Base-by-base conservation (phyloP, 2,329 filamentous ascomycete species). In the Penicillium sp. region DNA sequence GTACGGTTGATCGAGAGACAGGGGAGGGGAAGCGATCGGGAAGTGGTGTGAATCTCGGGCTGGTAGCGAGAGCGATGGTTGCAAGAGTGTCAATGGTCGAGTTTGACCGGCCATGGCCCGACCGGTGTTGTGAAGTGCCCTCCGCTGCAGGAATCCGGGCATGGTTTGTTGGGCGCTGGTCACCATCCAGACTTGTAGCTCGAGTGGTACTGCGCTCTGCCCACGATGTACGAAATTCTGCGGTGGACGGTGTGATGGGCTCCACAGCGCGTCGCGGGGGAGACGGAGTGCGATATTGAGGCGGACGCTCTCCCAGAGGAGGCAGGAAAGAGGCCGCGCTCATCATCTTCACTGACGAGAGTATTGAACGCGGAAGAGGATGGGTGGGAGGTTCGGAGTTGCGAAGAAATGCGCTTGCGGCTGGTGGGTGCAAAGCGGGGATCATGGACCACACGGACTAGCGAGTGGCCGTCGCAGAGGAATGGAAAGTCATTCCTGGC, bases 51-150 rank as follows among this genome's bases (percentile, higher is more conserved):
- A 78, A 76, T 28, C 74, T 75, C 51, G 77, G 75, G 58, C 76
- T 79, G 21, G 77, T 80, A 43, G 78, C 77, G 59, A 81, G 72
- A 40, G 78, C 79, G 64, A 80, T 79, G 47, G 76, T 80, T 55
- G 79, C 78, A 60, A 81, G 74, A 34, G 78, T 75, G 64, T 81
- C 75, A 55, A 79, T 79, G 45, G 74, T 79, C 14, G 77, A 79
- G 54, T 72, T 73, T 39, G 76, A 75, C 48, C 77, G 71, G 52
- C 75, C 72, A 66, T 79, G 77, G 49, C 74, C 65, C 48, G 71
- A 65, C 52, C 70, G 64, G 43, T 68, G 67, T 53, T 66, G 60
- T 48, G 63, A 58, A 33, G 49, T 50, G 29, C 55, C 59, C 59
- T 69, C 67, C 13, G 60, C 31, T 13, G 55, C 39, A 11, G 60